Percentiles rank a stretch among this genome's conserved stretches.
Evolutionary conservation across 257 asterid species (phyloP).

Genomic region (Gentiana dahurica): DNA sequence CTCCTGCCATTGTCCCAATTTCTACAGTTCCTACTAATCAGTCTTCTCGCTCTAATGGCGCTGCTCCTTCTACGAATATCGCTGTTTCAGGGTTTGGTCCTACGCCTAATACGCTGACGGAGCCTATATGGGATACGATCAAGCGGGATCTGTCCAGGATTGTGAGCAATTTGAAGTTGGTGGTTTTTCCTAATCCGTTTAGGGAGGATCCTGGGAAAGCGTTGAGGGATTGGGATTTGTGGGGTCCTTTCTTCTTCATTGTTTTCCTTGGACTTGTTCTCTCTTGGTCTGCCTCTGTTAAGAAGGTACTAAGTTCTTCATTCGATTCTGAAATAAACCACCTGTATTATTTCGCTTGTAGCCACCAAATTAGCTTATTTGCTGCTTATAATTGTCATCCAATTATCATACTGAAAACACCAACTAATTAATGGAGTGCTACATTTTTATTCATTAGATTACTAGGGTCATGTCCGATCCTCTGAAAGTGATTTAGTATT

Average conservation of each 20-base stretch:
- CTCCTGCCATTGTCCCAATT: slow-evolving; percentile 6
- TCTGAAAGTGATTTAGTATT: too few species aligned
- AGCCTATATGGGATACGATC: slow-evolving; percentile 91
- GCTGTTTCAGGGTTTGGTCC: slow-evolving; percentile 56
- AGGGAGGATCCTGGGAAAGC: slow-evolving; percentile 98
- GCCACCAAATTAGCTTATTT: not conserved
- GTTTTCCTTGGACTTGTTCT: slow-evolving; percentile 89
- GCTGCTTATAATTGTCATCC: not conserved
- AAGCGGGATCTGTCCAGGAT: slow-evolving; percentile 88
- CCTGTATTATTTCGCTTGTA: not conserved
- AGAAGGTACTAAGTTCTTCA: slow-evolving; percentile 50
- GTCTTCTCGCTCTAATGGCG: slow-evolving; percentile 15
- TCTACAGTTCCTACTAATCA: slow-evolving; percentile 26
- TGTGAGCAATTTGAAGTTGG: slow-evolving; percentile 82
- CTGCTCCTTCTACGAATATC: slow-evolving; percentile 14
- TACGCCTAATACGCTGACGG: slow-evolving; percentile 65
- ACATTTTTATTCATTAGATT: too few species aligned
- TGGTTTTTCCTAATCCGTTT: slow-evolving; percentile 84
- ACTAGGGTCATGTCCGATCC: too few species aligned
- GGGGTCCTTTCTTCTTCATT: slow-evolving; percentile 97
- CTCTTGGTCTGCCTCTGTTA: slow-evolving; percentile 95
- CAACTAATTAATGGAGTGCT: too few species aligned
- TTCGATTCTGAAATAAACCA: not conserved
- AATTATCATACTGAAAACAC: too few species aligned
- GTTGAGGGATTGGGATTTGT: slow-evolving; percentile 91